Evolutionary conservation across 352 stramenopile genomes (phyloP).

Genomic region (Phytophthora crassamura): DNA sequence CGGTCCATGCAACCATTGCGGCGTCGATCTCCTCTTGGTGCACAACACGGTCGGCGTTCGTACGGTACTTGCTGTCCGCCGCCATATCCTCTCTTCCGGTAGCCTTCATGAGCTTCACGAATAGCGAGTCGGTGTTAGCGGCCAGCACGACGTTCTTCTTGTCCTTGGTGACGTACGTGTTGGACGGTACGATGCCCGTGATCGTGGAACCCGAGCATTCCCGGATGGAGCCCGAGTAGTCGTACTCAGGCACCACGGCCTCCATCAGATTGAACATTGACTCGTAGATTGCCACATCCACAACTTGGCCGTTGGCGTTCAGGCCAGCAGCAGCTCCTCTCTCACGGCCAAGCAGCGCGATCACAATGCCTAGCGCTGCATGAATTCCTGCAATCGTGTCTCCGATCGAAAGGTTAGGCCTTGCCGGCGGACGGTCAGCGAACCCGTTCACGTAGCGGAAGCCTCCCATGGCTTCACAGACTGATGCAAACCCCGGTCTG

Average conservation of each 20-base stretch:
- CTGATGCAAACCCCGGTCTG: conserved; percentile 81
- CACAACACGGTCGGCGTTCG: conserved; percentile 71
- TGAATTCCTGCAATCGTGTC: conserved; percentile 89
- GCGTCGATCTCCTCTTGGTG: conserved; percentile 71
- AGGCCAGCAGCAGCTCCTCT: conserved; percentile 33
- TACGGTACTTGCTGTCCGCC: conserved; percentile 59
- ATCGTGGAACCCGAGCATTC: conserved; percentile 89
- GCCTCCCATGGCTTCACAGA: conserved; percentile 88
- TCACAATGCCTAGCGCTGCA: conserved; percentile 79
- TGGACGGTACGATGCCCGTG: conserved; percentile 88
- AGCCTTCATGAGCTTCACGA: conserved; percentile 79
- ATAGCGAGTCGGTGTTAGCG: conserved; percentile 87
- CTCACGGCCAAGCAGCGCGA: conserved; percentile 81
- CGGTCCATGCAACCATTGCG: conserved; percentile 61
- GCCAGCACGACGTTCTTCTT: conserved; percentile 88
- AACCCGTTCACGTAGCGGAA: conserved; percentile 91
- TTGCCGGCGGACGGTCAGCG: conserved; percentile 72
- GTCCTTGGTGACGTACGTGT: conserved; percentile 86
- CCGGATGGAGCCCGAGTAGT: conserved; percentile 78
- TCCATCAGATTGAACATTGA: conserved; percentile 91
- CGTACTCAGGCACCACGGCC: conserved; percentile 84
- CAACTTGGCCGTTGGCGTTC: conserved; percentile 65
- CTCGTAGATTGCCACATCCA: conserved; percentile 90
- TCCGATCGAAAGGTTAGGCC: conserved; percentile 85
- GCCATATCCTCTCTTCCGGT: conserved; percentile 72